Base-by-base conservation (phyloP, 2,329 filamentous ascomycete genomes). In the Penicillium expansum region DNA sequence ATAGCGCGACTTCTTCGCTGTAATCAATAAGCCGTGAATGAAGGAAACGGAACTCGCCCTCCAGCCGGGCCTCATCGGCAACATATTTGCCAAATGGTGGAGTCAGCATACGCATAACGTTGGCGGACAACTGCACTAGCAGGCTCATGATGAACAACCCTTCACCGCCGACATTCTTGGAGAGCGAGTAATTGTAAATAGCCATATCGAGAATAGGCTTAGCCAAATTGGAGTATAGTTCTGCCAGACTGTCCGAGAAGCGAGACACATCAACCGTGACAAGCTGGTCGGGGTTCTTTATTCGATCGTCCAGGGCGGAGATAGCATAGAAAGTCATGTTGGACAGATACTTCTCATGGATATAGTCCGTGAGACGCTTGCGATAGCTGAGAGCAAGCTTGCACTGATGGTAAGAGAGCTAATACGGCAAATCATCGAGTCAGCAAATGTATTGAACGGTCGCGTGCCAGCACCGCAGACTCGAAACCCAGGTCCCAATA, bases 251-350 rank as follows among this genome's bases (percentile, higher is more conserved):
- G 73, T 96, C 96, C 27, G 92, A 94, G 78, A 99, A 99, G 68
- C 94, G 93, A 59, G 92, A 90, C 10, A 99, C 91, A 72, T 99
- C 94, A 29, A 97, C 93, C 0, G 93, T 94, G 67, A 99, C 96
- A 42, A 99, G 83, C 76, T 99, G 94, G 71, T 99, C 94, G 3
- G 94, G 91, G 70, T 99, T 99, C 80, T 97, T 96, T 82, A 99
- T 96, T 71, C 94, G 86, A 72, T 99, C 94, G 69, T 99, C 94
- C 35, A 99, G 82, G 0, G 94, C 92, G 1, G 92, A 95, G 51
- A 99, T 89, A 3, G 92, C 92, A 74, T 99, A 99, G 74, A 97
- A 99, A 0, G 93, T 97, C 84, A 99, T 89, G 58, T 96, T 90
- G n/a, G 90, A 92, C 14, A 99, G 83, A 74, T 99, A 99, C 72